Evolutionary conservation across 169 alveolate genomes (phyloP).

Genomic region (Plasmodium billcollinsi): DNA sequence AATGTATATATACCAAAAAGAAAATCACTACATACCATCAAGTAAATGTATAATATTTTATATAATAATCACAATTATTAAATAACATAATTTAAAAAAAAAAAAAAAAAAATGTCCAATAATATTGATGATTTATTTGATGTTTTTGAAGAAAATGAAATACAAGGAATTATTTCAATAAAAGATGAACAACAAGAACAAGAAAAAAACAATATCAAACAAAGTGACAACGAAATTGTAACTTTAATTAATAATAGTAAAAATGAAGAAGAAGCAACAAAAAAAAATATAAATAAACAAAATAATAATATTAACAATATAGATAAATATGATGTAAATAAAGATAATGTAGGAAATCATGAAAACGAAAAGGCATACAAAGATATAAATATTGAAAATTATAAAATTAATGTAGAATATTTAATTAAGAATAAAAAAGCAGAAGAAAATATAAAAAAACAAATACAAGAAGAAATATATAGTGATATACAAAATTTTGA

Average conservation of each 20-base stretch:
- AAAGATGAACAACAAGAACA: not conserved
- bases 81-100: not conserved
- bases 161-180: slow-evolving; percentile 13
- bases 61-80: not conserved
- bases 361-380: not conserved
- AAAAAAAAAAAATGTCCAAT: slow-evolving; percentile 43
- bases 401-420: slow-evolving; percentile 45
- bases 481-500: slow-evolving; percentile 24
- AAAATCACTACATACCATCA: not conserved
- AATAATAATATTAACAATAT: not conserved
- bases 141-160: slow-evolving; percentile 65
- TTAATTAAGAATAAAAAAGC: slow-evolving; percentile 23
- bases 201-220: not conserved
- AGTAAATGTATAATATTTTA: not conserved
- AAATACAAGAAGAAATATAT: slow-evolving; percentile 60
- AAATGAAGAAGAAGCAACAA: not conserved
- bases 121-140: slow-evolving; percentile 69
- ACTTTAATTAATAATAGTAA: not conserved
- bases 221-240: not conserved
- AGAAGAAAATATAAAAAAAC: slow-evolving; percentile 27
- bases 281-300: not conserved
- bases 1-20: not conserved
- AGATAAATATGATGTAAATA: not conserved
- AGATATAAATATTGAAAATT: slow-evolving; percentile 4
- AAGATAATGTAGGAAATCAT: not conserved